Conservation (phyloP, 1,139 yeast species). For the Blastobotrys ciferrii region DNA sequence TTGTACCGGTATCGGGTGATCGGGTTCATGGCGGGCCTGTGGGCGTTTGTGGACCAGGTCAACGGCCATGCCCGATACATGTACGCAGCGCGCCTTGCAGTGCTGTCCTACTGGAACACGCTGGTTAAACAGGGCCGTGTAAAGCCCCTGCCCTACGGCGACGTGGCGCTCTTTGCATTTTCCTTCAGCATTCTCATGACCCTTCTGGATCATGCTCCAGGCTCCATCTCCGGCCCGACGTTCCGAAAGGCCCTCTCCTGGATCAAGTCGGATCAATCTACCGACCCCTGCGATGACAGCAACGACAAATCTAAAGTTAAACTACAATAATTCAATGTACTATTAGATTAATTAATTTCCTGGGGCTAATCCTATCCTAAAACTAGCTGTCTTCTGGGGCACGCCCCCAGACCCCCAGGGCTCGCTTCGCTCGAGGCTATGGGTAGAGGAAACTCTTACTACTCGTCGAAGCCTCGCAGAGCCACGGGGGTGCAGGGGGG, state of each 20-base stretch:
- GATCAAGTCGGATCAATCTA: conserved; percentile 29
- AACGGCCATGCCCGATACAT: conserved; percentile 38
- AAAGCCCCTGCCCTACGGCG: conserved; percentile 34
- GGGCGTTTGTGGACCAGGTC: conserved; percentile 41
- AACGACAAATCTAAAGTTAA: neutral
- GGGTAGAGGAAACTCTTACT: too few relatives aligned
- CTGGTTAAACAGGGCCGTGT: conserved; percentile 31
- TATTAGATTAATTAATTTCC: too few relatives aligned
- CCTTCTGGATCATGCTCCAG: conserved; percentile 36
- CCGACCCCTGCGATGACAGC: neutral
- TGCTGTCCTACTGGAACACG: conserved; percentile 39
- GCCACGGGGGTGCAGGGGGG: too few relatives aligned
- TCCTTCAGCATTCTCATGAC: conserved; percentile 38
- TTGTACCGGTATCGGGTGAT: conserved; percentile 38
- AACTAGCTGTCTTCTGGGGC: too few relatives aligned
- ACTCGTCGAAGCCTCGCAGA: too few relatives aligned
- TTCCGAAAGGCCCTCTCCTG: conserved; percentile 36
- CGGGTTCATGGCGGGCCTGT: conserved; percentile 42
- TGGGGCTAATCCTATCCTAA: too few relatives aligned
- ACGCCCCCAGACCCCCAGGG: too few relatives aligned
- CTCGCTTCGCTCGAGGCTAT: too few relatives aligned
- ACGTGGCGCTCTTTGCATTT: conserved; percentile 35
- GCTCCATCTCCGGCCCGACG: conserved; percentile 35
- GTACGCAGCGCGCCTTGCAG: conserved; percentile 39
- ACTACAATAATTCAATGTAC: too few relatives aligned